phyloP scores from a whole-genome alignment of 306 rosid species.

The Cyclanthera cordifolia region DNA sequence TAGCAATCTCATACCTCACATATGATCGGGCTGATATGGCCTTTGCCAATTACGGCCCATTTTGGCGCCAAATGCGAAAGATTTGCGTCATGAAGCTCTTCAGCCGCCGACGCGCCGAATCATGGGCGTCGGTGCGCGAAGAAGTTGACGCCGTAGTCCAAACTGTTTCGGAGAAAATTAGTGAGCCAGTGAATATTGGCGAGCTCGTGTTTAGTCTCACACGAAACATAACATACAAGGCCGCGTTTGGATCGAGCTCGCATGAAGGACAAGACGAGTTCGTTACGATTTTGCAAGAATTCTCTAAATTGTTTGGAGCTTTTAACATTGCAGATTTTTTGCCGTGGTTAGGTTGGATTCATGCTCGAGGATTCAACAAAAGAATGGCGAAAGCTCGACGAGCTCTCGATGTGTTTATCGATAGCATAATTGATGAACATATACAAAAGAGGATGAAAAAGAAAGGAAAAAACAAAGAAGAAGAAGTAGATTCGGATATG shows the following conservation, averaged over 20 bases:
- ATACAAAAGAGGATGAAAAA: conserved; percentile 11
- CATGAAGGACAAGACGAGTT: conserved; percentile 23
- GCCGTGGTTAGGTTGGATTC: conserved; percentile 27
- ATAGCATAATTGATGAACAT: conserved; percentile 23
- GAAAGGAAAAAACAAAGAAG: background rate
- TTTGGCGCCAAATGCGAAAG: conserved; percentile 27
- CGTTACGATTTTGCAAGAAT: conserved; percentile 21
- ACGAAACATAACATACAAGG: conserved; percentile 20
- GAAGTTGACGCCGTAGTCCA: conserved; percentile 13
- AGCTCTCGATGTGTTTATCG: conserved; percentile 17
- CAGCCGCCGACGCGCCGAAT: conserved; percentile 19
- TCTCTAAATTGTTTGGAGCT: conserved; percentile 25
- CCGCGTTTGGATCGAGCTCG: conserved; percentile 23
- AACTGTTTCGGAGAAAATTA: background rate
- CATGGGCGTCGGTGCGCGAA: conserved; percentile 22
- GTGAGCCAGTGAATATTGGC: conserved; percentile 11
- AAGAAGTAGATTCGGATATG: conserved; percentile 19
- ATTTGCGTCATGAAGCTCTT: conserved; percentile 22
- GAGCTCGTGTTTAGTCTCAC: conserved; percentile 21
- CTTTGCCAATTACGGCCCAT: conserved; percentile 25
- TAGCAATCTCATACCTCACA: conserved; percentile 15
- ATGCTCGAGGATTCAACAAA: conserved; percentile 9
- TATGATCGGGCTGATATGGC: conserved; percentile 26
- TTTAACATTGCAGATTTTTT: conserved; percentile 25
- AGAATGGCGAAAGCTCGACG: conserved; percentile 21